Percentiles rank a stretch among this genome's conserved stretches.
Evolutionary conservation across 768 basidiomycete genomes (phyloP).

Genomic region (Boletus rex-veris): DNA sequence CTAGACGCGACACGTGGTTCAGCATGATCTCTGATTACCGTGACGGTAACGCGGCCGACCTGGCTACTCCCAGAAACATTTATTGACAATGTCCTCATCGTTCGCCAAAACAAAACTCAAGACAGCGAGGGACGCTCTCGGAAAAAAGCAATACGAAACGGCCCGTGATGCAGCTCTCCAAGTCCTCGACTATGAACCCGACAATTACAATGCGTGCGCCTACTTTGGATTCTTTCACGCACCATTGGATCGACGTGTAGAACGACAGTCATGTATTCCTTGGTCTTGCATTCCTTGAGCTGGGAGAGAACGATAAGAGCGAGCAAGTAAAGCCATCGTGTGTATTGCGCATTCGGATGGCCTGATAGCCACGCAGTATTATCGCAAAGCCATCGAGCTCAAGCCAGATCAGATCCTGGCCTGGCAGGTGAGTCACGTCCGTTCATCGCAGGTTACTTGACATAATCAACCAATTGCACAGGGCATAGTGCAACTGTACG

Average conservation of each 20-base stretch:
- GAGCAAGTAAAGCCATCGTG: slow-evolving; percentile 69
- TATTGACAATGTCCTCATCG: slow-evolving; percentile 26
- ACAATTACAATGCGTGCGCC: slow-evolving; percentile 84
- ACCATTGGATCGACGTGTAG: slow-evolving; percentile 1
- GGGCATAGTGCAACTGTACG: slow-evolving; percentile 75
- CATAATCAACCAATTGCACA: slow-evolving; percentile 27
- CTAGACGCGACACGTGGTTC: no score
- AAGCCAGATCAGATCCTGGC: slow-evolving; percentile 72
- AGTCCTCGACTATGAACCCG: slow-evolving; percentile 70
- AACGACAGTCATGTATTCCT: slow-evolving; percentile 74
- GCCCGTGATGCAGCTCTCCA: slow-evolving; percentile 67
- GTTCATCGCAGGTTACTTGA: slow-evolving; percentile 6
- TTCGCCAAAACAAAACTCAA: slow-evolving; percentile 76
- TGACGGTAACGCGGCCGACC: no score
- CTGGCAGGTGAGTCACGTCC: slow-evolving; percentile 62
- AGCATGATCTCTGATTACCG: no score
- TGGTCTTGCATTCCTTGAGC: slow-evolving; percentile 73
- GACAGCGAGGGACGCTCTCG: slow-evolving; percentile 68
- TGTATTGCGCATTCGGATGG: slow-evolving; percentile 1
- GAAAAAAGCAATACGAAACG: slow-evolving; percentile 66
- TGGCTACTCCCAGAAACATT: no score
- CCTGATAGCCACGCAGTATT: slow-evolving; percentile 50
- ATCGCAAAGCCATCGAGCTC: slow-evolving; percentile 70
- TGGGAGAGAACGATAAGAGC: slow-evolving; percentile 66
- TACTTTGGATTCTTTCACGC: background rate